Base-by-base conservation (phyloP, 2,329 filamentous ascomycete species). In the Talaromyces piceae region DNA sequence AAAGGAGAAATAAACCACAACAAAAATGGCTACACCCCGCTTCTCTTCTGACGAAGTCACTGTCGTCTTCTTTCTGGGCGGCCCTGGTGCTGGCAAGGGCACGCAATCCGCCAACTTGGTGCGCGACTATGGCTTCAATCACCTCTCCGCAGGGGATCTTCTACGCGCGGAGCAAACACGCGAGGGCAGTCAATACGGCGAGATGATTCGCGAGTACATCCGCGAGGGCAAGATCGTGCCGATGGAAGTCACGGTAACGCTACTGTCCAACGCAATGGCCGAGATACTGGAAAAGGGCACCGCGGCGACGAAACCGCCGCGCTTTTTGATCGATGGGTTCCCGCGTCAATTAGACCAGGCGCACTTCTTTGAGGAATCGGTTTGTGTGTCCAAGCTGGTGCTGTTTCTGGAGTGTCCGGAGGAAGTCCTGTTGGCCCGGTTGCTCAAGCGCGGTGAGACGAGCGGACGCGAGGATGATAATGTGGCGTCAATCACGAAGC, bases 311-410 rank as follows among this genome's bases (percentile, higher is more conserved):
- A 57, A 51, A 16, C 84, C 82, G 67, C 80, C 80, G 49, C 83
- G 87, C 62, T 97, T 97, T 77, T 64, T 86, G 57, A 82, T 86
- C 55, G 83, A 86, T 58, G 83, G 93, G 11, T 98, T 97, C 77
- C 93, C 93, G 27, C 83, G 93, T 62, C 95, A 98, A 77, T 87
- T 97, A 76, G 93, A 97, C 76, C 93, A 98, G 78, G 93, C 91
- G 12, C 69, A 89, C 58, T 91, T 89, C 72, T 98, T 98, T 67
- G 93, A 98, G 74, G 81, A 89, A 68, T 79, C 84, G 4, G 91
- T 98, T 46, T 93, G 89, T 64, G 84, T 83, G 9, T 88, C 87
- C 52, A 80, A 82, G 67, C 84, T 95, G 63, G 93, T 94, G 3
- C 78, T 98, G 55, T 98, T 98, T 77, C 91, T 91, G 67, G 89